Evolutionary conservation across 2,329 filamentous ascomycete species (phyloP).

Genomic region (Fusarium sp.): DNA sequence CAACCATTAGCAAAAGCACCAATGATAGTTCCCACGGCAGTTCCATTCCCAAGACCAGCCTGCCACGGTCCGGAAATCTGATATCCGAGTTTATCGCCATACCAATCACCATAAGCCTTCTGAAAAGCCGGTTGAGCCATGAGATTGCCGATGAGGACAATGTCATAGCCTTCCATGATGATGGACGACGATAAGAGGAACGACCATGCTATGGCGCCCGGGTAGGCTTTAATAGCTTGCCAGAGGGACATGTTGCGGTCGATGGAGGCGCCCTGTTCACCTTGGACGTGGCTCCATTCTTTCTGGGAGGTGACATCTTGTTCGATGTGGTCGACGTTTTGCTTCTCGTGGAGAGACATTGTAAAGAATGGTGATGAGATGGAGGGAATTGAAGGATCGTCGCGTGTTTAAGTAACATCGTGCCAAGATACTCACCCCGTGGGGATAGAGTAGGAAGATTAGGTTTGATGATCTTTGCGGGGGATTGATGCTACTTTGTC

Average conservation of each 20-base stretch:
- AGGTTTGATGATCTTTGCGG: neutral
- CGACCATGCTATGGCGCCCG: slow-evolving; percentile 35
- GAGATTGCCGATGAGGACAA: slow-evolving; percentile 33
- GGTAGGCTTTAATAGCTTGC: slow-evolving; percentile 13
- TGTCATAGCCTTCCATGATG: slow-evolving; percentile 42
- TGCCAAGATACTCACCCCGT: neutral
- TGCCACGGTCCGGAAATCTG: slow-evolving; percentile 32
- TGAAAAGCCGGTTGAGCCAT: slow-evolving; percentile 39
- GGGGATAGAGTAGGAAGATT: neutral
- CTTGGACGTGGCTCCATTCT: slow-evolving; percentile 27
- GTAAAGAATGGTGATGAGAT: neutral
- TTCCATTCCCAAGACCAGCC: slow-evolving; percentile 4
- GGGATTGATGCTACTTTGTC: neutral
- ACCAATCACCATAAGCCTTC: slow-evolving; percentile 32
- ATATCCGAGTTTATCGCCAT: slow-evolving; percentile 29
- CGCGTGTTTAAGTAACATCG: neutral
- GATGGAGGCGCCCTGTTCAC: slow-evolving; percentile 22
- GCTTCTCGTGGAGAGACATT: neutral
- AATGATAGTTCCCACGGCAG: slow-evolving; percentile 32
- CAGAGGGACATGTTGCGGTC: slow-evolving; percentile 19
- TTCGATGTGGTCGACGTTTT: neutral
- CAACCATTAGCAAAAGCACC: slow-evolving; percentile 37
- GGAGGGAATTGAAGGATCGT: neutral
- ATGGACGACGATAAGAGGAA: slow-evolving; percentile 33
- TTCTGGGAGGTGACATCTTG: neutral